Conservation (phyloP, 1,284 basidiomycete species). For the Mrakiaceae sp. region DNA sequence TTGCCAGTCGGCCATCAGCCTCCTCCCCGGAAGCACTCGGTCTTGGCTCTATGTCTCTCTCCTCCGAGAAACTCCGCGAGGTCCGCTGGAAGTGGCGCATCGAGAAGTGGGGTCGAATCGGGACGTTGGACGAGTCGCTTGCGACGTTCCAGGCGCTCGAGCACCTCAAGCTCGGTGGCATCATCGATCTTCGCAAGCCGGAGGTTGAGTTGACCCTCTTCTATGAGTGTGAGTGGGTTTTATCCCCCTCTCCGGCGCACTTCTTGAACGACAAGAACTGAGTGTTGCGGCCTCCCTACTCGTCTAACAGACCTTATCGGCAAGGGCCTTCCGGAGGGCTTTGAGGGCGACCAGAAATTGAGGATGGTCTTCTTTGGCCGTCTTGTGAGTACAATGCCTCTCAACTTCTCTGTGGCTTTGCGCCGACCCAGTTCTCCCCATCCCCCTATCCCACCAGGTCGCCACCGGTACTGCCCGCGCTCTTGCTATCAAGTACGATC, state of each 20-base stretch:
- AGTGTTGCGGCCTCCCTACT: not conserved
- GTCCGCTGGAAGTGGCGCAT: conserved; percentile 8
- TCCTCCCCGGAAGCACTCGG: not conserved
- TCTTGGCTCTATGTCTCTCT: too few species aligned
- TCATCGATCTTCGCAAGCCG: conserved; percentile 71
- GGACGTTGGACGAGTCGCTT: not conserved
- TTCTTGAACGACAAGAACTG: not conserved
- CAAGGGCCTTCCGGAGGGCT: not conserved
- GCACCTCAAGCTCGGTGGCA: conserved; percentile 74
- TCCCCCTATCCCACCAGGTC: conserved; percentile 40
- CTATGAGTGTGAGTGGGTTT: conserved; percentile 54
- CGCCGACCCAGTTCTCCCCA: not conserved
- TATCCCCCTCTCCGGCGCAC: not conserved
- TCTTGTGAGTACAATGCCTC: conserved; percentile 50
- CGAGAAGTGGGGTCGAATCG: not conserved
- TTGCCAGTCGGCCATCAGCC: not conserved
- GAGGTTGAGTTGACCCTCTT: conserved; percentile 67
- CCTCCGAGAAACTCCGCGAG: conserved; percentile 25
- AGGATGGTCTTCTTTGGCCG: conserved; percentile 54
- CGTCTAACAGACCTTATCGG: not conserved
- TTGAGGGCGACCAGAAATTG: not conserved
- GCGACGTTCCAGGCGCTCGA: conserved; percentile 63
- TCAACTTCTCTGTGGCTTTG: not conserved
- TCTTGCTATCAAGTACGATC: conserved; percentile 59
- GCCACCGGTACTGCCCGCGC: conserved; percentile 58